phyloP scores from a whole-genome alignment of 192 early-diverging fungal species.

The Chytriomyces confervae region DNA sequence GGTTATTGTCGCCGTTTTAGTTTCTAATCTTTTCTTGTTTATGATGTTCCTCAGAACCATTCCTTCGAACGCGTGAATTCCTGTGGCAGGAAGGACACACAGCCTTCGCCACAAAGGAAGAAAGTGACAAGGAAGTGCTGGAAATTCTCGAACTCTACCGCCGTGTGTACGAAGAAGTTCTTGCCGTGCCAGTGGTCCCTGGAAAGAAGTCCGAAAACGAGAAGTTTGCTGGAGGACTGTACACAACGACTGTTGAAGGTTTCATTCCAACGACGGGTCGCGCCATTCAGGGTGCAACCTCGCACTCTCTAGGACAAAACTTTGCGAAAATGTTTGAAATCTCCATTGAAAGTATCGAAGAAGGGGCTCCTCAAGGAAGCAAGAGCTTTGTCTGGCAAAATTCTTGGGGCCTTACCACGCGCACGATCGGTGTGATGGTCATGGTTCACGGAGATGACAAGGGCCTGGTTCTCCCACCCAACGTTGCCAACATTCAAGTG shows the following conservation, averaged over 20 bases:
- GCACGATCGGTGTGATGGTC: conserved; percentile 98
- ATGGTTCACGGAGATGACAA: conserved; percentile 99
- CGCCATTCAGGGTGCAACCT: conserved; percentile 97
- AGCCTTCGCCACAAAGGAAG: conserved; percentile 89
- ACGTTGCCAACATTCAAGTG: conserved; percentile 86
- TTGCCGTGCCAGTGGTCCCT: conserved; percentile 96
- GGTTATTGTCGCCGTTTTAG: neutral
- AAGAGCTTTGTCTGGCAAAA: conserved; percentile 95
- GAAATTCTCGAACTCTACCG: conserved; percentile 95
- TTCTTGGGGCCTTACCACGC: conserved; percentile 98
- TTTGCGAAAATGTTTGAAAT: conserved; percentile 99
- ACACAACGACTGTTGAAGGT: conserved; percentile 97
- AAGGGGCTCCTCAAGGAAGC: conserved; percentile 44
- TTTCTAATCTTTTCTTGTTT: neutral
- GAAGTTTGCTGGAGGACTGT: conserved; percentile 97
- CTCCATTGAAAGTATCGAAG: conserved; percentile 83
- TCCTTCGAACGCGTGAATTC: conserved; percentile 98
- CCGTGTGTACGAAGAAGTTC: conserved; percentile 94
- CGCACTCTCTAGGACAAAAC: conserved; percentile 99
- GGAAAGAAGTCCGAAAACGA: conserved; percentile 99
- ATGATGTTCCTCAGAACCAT: conserved; percentile 71
- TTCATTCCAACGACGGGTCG: conserved; percentile 97
- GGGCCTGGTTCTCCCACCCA: conserved; percentile 96
- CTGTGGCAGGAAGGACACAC: conserved; percentile 99
- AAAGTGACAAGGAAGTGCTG: conserved; percentile 83